Percentiles rank a stretch among this genome's conserved stretches.
Evolutionary conservation across 2,329 filamentous ascomycete genomes (phyloP).

Genomic region (Setomelanomma holmii): DNA sequence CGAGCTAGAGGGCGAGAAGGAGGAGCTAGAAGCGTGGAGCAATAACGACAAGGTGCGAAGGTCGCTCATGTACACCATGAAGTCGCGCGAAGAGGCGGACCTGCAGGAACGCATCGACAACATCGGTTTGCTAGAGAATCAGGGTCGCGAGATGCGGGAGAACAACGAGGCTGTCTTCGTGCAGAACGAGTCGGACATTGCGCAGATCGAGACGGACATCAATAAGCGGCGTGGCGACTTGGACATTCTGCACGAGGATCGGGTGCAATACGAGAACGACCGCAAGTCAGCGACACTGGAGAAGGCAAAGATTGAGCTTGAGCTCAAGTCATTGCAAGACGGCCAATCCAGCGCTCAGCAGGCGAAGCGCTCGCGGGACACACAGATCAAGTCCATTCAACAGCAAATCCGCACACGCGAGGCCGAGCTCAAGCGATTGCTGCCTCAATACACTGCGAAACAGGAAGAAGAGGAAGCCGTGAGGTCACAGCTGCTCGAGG

Average conservation of each 20-base stretch:
- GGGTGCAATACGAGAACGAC: slow-evolving; percentile 87
- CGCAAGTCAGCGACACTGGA: slow-evolving; percentile 80
- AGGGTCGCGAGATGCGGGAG: slow-evolving; percentile 84
- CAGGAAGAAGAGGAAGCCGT: slow-evolving; percentile 76
- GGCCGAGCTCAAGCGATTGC: slow-evolving; percentile 73
- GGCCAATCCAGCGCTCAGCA: slow-evolving; percentile 81
- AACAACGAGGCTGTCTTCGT: slow-evolving; percentile 78
- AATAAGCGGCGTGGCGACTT: slow-evolving; percentile 81
- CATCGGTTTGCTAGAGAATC: slow-evolving; percentile 81
- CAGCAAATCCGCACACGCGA: slow-evolving; percentile 78
- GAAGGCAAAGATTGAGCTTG: slow-evolving; percentile 85
- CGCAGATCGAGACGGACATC: slow-evolving; percentile 78
- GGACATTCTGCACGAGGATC: slow-evolving; percentile 84
- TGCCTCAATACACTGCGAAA: slow-evolving; percentile 77
- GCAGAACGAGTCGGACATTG: slow-evolving; percentile 79
- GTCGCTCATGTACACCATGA: slow-evolving; percentile 93
- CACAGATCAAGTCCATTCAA: slow-evolving; percentile 75
- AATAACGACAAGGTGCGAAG: slow-evolving; percentile 92
- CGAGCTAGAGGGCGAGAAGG: slow-evolving; percentile 96
- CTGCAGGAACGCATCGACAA: slow-evolving; percentile 79
- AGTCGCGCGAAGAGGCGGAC: slow-evolving; percentile 84
- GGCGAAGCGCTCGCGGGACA: slow-evolving; percentile 72
- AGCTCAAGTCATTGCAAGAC: slow-evolving; percentile 81
- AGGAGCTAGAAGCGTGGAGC: slow-evolving; percentile 91
- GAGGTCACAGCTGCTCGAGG: slow-evolving; percentile 75